phyloP scores from a whole-genome alignment of 176 grass and related monocot genomes.

The sorghum (Sorghum bicolor) region Sorghum_bicolor_NCBIv3 NC_012870.2:75624001-75624500 shows the following conservation, averaged over 20 bases:
- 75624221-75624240: conserved; percentile 38
- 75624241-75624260: conserved; percentile 31
- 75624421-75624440: background rate
- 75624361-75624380: background rate
- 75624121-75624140: no score
- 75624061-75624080: no score
- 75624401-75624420: background rate
- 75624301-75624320: background rate
- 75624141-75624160: no score
- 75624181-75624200: background rate
- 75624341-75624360: background rate
- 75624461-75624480: background rate
- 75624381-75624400: background rate
- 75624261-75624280: conserved; percentile 22
- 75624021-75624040: background rate
- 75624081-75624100: no score
- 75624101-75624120: no score
- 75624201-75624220: conserved; percentile 26
- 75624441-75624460: background rate
- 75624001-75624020: background rate
- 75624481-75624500: conserved; percentile 50
- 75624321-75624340: background rate
- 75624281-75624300: conserved; percentile 5
- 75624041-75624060: background rate
- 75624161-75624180: no score